A percentile compares a stretch with the other conserved stretches of the same genome.
Evolutionary conservation across 23 red algal species (phyloP).

Genomic region (Porphyridium purpureum): DNA sequence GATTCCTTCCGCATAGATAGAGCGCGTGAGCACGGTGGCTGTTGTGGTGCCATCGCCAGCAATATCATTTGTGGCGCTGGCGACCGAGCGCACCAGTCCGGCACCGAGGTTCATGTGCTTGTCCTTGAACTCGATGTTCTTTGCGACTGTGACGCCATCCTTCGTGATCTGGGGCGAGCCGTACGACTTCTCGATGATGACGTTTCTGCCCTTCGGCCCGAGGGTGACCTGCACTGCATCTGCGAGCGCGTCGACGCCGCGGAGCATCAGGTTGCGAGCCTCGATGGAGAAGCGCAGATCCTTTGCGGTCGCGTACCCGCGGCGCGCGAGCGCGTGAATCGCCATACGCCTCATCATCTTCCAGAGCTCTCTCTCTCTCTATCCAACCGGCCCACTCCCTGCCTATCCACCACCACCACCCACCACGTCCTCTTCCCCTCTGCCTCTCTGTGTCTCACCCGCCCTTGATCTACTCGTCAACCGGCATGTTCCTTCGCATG

Average conservation of each 20-base stretch:
- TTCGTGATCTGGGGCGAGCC: constrained; percentile 98
- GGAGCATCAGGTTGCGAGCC: constrained; percentile 88
- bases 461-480: too few species aligned
- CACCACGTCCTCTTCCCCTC: too few species aligned
- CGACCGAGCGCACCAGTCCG: constrained; percentile 75
- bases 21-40: constrained; percentile 83
- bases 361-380: too few species aligned
- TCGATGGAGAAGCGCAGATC: constrained; percentile 84
- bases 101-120: constrained; percentile 90
- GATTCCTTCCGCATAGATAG: constrained; percentile 91
- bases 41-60: constrained; percentile 98
- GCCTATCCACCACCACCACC: too few species aligned
- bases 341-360: constrained; percentile 2
- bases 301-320: constrained; percentile 63
- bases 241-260: constrained; percentile 80
- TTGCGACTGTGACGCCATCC: constrained; percentile 93
- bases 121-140: constrained; percentile 92
- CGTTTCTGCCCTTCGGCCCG: constrained; percentile 84
- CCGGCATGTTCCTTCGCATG: too few species aligned
- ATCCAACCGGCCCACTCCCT: too few species aligned
- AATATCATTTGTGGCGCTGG: constrained; percentile 86
- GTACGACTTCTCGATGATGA: constrained; percentile 88
- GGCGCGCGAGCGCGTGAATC: constrained; percentile 10
- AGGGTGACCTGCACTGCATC: constrained; percentile 87
- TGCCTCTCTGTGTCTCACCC: too few species aligned